Conservation (phyloP, 371 early-diverging fungal species). For the Mortierella sp. region DNA sequence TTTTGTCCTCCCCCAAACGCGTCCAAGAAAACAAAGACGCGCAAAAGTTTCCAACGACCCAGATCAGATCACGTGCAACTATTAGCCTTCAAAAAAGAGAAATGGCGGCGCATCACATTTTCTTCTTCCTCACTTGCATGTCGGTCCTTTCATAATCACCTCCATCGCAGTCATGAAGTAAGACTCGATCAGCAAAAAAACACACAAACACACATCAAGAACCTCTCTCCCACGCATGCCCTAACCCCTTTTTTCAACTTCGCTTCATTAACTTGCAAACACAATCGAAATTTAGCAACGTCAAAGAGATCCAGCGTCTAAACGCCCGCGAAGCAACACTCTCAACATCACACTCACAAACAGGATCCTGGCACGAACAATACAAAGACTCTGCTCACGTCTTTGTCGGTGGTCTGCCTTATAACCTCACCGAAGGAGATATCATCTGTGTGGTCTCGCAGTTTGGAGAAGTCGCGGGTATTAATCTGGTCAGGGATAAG, state of each 20-base stretch:
- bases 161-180: background rate
- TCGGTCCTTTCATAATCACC: background rate
- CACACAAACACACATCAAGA: too few relatives aligned
- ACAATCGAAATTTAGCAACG: slow-evolving; percentile 68
- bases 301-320: slow-evolving; percentile 83
- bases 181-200: background rate
- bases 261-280: background rate
- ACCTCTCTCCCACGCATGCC: background rate
- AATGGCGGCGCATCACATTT: slow-evolving; percentile 5
- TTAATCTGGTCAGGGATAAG: slow-evolving; percentile 89
- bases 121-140: background rate
- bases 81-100: background rate
- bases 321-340: slow-evolving; percentile 73
- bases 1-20: too few relatives aligned
- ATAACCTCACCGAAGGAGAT: slow-evolving; percentile 94
- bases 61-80: background rate
- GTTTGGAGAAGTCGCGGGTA: slow-evolving; percentile 93
- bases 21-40: background rate
- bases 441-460: slow-evolving; percentile 93
- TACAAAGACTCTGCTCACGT: slow-evolving; percentile 93
- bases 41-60: too few relatives aligned
- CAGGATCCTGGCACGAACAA: slow-evolving; percentile 91
- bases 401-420: slow-evolving; percentile 89
- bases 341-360: slow-evolving; percentile 59
- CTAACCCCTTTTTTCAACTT: background rate